phyloP scores from a whole-genome alignment of 345 rosid species.

The Hibiscus mutabilis region DNA sequence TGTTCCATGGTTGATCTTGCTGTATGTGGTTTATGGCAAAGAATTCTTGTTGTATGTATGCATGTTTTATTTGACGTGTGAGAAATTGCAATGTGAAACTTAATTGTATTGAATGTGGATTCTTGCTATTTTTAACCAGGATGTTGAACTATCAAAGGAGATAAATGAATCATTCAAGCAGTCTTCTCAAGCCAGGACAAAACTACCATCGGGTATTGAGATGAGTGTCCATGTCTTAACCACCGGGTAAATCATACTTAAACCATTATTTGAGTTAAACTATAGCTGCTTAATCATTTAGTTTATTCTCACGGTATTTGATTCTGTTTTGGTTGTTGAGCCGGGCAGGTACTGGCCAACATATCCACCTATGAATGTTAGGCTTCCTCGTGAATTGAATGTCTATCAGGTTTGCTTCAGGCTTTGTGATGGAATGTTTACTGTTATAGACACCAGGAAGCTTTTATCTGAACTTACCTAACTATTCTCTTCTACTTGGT shows the following conservation, averaged over 20 bases:
- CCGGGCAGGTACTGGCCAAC: slow-evolving; percentile 97
- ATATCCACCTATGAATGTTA: slow-evolving; percentile 97
- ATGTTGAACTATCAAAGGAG: slow-evolving; percentile 94
- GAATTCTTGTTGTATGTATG: neutral
- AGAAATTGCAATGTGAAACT: neutral
- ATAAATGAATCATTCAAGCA: slow-evolving; percentile 94
- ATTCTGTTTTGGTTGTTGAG: slow-evolving; percentile 16
- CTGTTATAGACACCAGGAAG: neutral
- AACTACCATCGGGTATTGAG: slow-evolving; percentile 94
- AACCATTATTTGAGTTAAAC: neutral
- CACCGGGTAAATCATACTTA: slow-evolving; percentile 56
- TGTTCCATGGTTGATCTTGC: neutral
- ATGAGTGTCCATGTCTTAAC: slow-evolving; percentile 97
- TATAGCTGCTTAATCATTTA: neutral
- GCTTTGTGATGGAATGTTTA: slow-evolving; percentile 13
- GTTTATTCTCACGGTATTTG: neutral
- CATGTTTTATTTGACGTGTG: neutral
- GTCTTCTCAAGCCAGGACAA: slow-evolving; percentile 96
- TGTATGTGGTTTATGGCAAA: neutral
- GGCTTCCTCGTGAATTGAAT: slow-evolving; percentile 96
- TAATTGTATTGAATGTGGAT: slow-evolving; percentile 11
- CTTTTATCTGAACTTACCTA: neutral
- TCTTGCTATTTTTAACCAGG: slow-evolving; percentile 40
- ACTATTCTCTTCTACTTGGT: slow-evolving; percentile 12
- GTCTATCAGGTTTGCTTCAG: slow-evolving; percentile 78